Percentiles rank a stretch among this genome's conserved stretches.
Evolutionary conservation across 805 yeast species (phyloP).

Genomic region (Middelhovenomyces tepae): DNA sequence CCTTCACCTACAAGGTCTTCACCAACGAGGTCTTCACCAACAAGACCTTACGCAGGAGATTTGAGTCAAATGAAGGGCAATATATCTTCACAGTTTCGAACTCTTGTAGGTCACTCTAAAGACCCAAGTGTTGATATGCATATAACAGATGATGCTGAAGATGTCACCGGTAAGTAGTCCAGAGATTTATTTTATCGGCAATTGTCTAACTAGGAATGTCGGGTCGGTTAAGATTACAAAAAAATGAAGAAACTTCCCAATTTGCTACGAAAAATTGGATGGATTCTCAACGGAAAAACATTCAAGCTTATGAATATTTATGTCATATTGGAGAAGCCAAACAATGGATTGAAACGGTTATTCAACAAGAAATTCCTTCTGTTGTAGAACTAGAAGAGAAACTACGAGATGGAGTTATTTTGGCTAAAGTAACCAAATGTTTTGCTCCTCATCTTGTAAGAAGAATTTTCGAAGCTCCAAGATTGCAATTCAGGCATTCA

Average conservation of each 20-base stretch:
- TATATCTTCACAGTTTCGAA: too few species aligned
- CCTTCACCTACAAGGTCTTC: too few species aligned
- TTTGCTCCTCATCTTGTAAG: constrained; percentile 59
- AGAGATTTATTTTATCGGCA: too few species aligned
- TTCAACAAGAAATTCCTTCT: constrained; percentile 48
- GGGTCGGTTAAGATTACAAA: constrained; percentile 26
- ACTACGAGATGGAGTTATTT: constrained; percentile 72
- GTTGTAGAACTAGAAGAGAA: constrained; percentile 55
- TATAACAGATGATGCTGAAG: constrained; percentile 22
- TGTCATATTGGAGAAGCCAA: constrained; percentile 79
- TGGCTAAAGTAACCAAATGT: constrained; percentile 68
- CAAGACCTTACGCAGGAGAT: too few species aligned
- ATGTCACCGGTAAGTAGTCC: constrained; percentile 18
- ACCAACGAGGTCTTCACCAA: too few species aligned
- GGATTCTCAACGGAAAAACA: constrained; percentile 34
- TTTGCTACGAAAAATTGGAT: constrained; percentile 27
- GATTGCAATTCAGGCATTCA: constrained; percentile 77
- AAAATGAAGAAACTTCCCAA: constrained; percentile 18
- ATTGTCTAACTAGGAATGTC: constrained; percentile 25
- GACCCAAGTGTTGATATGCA: too few species aligned
- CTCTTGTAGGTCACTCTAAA: too few species aligned
- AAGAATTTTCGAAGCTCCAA: constrained; percentile 47
- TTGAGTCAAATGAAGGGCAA: too few species aligned
- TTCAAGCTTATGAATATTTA: constrained; percentile 63
- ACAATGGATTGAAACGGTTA: constrained; percentile 62